Conservation (phyloP, 1,284 basidiomycete genomes). For the Trametes polyzona region DNA sequence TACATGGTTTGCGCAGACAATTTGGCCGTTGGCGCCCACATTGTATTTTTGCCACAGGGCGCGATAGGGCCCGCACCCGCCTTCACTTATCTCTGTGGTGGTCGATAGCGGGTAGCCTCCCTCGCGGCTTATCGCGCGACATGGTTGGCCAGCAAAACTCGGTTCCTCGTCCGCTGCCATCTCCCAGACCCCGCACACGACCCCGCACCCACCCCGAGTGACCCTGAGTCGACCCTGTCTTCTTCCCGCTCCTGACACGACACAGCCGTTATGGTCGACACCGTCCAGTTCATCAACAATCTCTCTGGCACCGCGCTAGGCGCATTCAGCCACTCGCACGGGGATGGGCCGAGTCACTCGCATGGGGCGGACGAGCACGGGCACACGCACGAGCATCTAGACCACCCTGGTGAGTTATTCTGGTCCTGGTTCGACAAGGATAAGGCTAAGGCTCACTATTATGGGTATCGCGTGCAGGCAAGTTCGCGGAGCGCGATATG, state of each 20-base stretch:
- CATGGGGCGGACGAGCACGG: constrained; percentile 75
- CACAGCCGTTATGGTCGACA: constrained; percentile 26
- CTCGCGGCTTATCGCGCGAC: not conserved
- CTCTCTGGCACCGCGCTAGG: constrained; percentile 42
- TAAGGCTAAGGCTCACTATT: not conserved
- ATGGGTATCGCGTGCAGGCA: constrained; percentile 56
- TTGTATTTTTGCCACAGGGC: not conserved
- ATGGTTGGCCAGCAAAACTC: not conserved
- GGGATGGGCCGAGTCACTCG: constrained; percentile 42
- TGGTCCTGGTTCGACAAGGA: constrained; percentile 20
- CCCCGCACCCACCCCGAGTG: not conserved
- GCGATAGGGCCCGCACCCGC: not conserved
- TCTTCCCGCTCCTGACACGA: too few relatives aligned
- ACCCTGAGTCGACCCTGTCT: not conserved
- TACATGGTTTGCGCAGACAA: not conserved
- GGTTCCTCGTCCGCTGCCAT: not conserved
- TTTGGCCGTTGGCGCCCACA: not conserved
- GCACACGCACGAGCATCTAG: constrained; percentile 90
- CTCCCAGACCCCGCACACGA: not conserved
- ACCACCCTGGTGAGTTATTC: constrained; percentile 69
- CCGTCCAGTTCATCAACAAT: constrained; percentile 74
- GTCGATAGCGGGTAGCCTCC: not conserved
- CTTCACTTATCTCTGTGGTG: not conserved
- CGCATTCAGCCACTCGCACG: constrained; percentile 46
- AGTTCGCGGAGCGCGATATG: constrained; percentile 90